Evolutionary conservation across 1,284 basidiomycete genomes (phyloP).

Genomic region (Polyporus tsugae): DNA sequence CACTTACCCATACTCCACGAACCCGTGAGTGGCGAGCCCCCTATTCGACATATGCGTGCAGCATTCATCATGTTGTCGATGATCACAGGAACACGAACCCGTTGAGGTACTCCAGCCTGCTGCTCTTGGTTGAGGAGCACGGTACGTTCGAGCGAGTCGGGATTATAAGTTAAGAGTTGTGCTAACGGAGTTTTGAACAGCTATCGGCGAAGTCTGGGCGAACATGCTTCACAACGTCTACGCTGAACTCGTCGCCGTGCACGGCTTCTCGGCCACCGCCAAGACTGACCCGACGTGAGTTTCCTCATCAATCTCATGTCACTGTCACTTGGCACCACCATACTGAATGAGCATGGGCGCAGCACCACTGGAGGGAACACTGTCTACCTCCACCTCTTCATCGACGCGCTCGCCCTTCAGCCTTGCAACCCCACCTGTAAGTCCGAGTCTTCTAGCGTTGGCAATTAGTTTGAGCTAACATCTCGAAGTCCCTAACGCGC

Average conservation of each 20-base stretch:
- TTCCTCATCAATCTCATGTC: constrained; percentile 21
- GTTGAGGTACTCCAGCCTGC: constrained; percentile 44
- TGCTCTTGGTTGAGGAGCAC: constrained; percentile 49
- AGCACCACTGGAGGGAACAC: constrained; percentile 52
- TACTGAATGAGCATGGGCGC: constrained; percentile 26
- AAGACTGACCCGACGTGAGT: constrained; percentile 43
- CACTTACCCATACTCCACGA: constrained; percentile 51
- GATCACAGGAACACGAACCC: constrained; percentile 23
- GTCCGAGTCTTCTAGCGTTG: neutral
- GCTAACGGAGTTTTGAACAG: constrained; percentile 35
- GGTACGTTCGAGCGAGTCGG: constrained; percentile 30
- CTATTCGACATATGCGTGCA: neutral
- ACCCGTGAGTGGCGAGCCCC: constrained; percentile 36
- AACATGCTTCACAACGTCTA: constrained; percentile 63
- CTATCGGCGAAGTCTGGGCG: constrained; percentile 60
- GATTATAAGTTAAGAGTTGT: too few species aligned
- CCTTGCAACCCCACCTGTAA: constrained; percentile 17
- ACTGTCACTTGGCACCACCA: constrained; percentile 21
- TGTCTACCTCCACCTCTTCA: constrained; percentile 56
- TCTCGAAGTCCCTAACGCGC: constrained; percentile 41
- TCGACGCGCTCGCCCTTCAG: constrained; percentile 48
- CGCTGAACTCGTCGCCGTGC: constrained; percentile 50
- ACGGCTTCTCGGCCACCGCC: constrained; percentile 50
- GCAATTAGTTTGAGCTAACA: too few species aligned
- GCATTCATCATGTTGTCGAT: constrained; percentile 23